Evolutionary conservation across 2,329 filamentous ascomycete genomes (phyloP).

Genomic region (Phialophora chinensis): DNA sequence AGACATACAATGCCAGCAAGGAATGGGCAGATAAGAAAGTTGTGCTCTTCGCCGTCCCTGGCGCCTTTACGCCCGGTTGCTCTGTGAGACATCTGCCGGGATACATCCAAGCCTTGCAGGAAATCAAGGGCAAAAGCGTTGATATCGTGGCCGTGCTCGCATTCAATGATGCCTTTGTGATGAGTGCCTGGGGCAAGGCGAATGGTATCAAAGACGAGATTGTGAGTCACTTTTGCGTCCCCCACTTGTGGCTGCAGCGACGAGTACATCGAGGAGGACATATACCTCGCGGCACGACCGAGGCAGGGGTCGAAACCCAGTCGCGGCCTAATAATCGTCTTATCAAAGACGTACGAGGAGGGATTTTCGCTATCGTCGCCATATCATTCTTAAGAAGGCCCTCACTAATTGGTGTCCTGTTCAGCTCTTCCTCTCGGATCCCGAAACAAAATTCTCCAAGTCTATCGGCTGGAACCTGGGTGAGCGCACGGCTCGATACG

Average conservation of each 20-base stretch:
- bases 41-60: conserved; percentile 71
- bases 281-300: background rate
- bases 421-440: conserved; percentile 77
- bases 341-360: conserved; percentile 12
- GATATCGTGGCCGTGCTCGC: conserved; percentile 82
- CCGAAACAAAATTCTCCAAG: conserved; percentile 74
- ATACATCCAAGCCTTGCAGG: conserved; percentile 73
- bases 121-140: conserved; percentile 79
- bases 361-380: background rate
- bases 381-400: background rate
- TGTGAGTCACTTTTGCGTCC: conserved; percentile 50
- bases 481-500: conserved; percentile 78
- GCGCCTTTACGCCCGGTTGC: conserved; percentile 88
- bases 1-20: conserved; percentile 79
- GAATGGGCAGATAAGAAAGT: conserved; percentile 74
- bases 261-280: background rate
- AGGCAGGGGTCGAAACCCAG: background rate
- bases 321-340: conserved; percentile 6
- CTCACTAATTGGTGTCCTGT: background rate
- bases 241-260: background rate
- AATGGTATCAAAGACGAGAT: conserved; percentile 76
- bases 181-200: conserved; percentile 89
- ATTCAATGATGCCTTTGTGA: conserved; percentile 84
- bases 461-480: conserved; percentile 77
- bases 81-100: conserved; percentile 79